Conservation (phyloP, 2,329 filamentous ascomycete species). For the Diaporthe aspalathi region DNA sequence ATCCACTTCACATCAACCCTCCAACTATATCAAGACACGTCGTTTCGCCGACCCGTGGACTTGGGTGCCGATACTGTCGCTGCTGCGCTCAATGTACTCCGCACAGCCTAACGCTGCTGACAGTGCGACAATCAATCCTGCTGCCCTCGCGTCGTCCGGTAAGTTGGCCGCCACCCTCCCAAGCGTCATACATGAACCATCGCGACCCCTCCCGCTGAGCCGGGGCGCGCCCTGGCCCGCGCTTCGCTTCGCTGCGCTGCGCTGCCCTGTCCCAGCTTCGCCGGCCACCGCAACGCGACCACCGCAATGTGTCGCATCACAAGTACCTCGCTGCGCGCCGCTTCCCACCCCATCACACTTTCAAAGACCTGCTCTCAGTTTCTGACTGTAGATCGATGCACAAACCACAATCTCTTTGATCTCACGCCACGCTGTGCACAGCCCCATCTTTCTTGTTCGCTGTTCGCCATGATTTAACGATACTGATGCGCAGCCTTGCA, state of each 20-base stretch:
- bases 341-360: constrained; percentile 20
- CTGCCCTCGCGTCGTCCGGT: constrained; percentile 85
- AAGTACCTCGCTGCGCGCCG: no score
- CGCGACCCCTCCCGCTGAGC: constrained; percentile 39
- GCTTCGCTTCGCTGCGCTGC: constrained; percentile 23
- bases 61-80: constrained; percentile 50
- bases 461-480: constrained; percentile 36
- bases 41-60: constrained; percentile 62
- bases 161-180: constrained; percentile 51
- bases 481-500: constrained; percentile 50
- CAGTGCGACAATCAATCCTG: constrained; percentile 91
- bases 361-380: neutral
- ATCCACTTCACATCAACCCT: constrained; percentile 50
- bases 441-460: constrained; percentile 34
- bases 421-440: constrained; percentile 15
- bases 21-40: constrained; percentile 74
- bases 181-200: constrained; percentile 40
- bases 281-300: constrained; percentile 25
- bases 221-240: constrained; percentile 37
- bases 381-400: constrained; percentile 15
- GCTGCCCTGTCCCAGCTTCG: constrained; percentile 25
- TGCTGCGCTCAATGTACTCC: constrained; percentile 66
- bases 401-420: neutral
- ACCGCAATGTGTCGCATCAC: constrained; percentile 31
- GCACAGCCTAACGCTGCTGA: constrained; percentile 80